Evolutionary conservation across 768 basidiomycete species (phyloP).

Genomic region (Clavaria fumosa): DNA sequence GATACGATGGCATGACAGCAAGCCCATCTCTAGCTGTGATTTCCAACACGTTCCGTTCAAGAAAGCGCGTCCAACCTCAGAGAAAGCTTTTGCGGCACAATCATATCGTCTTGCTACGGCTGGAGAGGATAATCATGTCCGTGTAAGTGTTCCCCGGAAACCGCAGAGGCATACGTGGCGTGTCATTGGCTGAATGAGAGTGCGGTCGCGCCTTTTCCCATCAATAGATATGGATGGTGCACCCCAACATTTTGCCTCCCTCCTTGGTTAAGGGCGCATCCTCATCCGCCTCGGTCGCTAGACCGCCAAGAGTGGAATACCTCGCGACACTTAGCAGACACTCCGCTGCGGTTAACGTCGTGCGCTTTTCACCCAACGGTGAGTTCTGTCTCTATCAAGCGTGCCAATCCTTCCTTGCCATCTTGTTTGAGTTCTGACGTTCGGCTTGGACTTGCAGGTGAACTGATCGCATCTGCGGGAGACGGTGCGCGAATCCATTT

Average conservation of each 20-base stretch:
- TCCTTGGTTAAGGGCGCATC: constrained; percentile 32
- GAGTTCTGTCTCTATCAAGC: constrained; percentile 7
- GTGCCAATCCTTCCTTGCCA: not conserved
- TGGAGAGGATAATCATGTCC: constrained; percentile 93
- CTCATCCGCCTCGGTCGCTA: constrained; percentile 17
- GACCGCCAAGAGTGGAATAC: constrained; percentile 83
- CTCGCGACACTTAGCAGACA: constrained; percentile 88
- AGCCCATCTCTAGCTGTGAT: constrained; percentile 93
- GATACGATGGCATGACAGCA: constrained; percentile 93
- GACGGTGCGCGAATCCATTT: constrained; percentile 77
- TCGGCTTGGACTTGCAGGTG: constrained; percentile 41
- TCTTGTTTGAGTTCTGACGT: constrained; percentile 1
- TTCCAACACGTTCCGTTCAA: constrained; percentile 79
- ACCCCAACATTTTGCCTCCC: constrained; percentile 73
- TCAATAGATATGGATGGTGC: constrained; percentile 79
- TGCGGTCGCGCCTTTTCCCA: constrained; percentile 5
- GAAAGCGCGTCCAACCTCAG: constrained; percentile 53
- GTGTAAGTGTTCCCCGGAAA: constrained; percentile 41
- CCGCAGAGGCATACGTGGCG: constrained; percentile 1
- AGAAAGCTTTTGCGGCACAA: constrained; percentile 47
- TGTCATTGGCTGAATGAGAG: constrained; percentile 1
- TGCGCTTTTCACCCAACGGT: constrained; percentile 93
- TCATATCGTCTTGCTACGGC: constrained; percentile 87
- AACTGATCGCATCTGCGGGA: constrained; percentile 88
- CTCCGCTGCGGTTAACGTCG: constrained; percentile 91